phyloP scores from a whole-genome alignment of 257 asterid genomes.

The Fraxinus pennsylvanica region DNA sequence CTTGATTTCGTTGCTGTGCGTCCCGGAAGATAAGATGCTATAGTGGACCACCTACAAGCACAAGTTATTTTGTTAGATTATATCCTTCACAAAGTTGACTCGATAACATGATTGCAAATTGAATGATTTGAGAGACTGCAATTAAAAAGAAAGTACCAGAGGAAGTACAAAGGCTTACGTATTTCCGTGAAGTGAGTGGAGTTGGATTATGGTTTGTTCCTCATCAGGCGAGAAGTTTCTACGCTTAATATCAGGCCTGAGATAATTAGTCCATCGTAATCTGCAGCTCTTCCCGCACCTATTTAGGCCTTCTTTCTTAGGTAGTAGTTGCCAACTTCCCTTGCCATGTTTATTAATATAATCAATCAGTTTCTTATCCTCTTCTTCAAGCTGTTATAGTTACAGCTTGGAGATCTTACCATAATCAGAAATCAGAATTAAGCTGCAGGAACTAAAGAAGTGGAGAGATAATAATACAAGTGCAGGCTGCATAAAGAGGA shows the following conservation, averaged over 20 bases:
- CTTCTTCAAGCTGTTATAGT: conserved; percentile 41
- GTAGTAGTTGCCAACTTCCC: conserved; percentile 45
- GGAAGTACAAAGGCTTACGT: conserved; percentile 22
- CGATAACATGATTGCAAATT: no score
- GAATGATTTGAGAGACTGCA: neutral
- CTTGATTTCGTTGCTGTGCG: conserved; percentile 72
- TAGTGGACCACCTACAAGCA: conserved; percentile 58
- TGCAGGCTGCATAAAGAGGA: no score
- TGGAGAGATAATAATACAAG: no score
- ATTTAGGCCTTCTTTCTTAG: conserved; percentile 40
- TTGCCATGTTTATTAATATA: conserved; percentile 34
- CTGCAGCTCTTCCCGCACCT: conserved; percentile 54
- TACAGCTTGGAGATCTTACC: conserved; percentile 34
- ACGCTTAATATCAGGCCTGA: conserved; percentile 45
- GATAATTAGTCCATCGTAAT: conserved; percentile 49
- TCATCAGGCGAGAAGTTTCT: conserved; percentile 45
- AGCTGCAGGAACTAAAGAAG: neutral
- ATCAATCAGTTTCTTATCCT: conserved; percentile 34
- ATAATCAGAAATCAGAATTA: conserved; percentile 6
- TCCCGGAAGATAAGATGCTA: conserved; percentile 59
- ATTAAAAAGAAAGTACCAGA: neutral
- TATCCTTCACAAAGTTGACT: no score
- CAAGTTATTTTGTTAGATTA: neutral
- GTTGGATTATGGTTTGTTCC: conserved; percentile 38
- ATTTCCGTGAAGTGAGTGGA: conserved; percentile 47